These are phyloP conservation scores for Diaporthe amygdali DNA, from an alignment of 2,329 filamentous ascomycete species.

Conservation along the genomic window DNA sequence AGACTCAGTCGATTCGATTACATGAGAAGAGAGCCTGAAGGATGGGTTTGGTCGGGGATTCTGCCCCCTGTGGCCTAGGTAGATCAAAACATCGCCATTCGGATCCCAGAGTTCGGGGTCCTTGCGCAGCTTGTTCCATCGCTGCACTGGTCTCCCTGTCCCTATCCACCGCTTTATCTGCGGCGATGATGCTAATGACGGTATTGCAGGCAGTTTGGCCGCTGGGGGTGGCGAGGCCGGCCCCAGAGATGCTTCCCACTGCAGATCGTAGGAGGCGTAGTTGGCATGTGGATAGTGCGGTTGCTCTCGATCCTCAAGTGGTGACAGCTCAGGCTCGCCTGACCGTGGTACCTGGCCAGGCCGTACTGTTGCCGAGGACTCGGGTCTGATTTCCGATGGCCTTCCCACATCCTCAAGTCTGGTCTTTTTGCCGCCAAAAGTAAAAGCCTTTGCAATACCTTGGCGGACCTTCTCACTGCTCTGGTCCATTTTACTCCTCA, in stretches of 20 bases:
- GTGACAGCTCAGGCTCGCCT: background rate
- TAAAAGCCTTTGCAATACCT: constrained; percentile 58
- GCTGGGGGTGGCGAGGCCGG: constrained; percentile 46
- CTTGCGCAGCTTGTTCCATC: constrained; percentile 63
- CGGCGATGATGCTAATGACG: constrained; percentile 38
- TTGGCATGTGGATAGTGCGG: constrained; percentile 16
- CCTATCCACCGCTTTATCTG: constrained; percentile 61
- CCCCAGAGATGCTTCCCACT: constrained; percentile 30
- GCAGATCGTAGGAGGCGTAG: constrained; percentile 26
- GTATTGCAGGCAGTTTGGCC: constrained; percentile 48
- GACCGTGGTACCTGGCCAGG: constrained; percentile 17
- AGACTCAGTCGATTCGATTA: constrained; percentile 63
- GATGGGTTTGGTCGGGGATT: constrained; percentile 54
- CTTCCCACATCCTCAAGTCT: constrained; percentile 30
- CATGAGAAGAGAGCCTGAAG: constrained; percentile 62
- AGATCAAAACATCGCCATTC: constrained; percentile 65
- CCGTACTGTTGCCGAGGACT: constrained; percentile 45
- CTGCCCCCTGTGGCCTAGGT: constrained; percentile 53
- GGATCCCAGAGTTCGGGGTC: constrained; percentile 67
- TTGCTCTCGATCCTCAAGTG: background rate
- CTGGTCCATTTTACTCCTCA: constrained; percentile 58
- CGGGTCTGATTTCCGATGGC: constrained; percentile 36
- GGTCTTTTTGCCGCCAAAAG: constrained; percentile 54
- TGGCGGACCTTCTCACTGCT: constrained; percentile 60
- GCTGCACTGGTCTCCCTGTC: constrained; percentile 50